Base-by-base conservation (phyloP, 495 filamentous ascomycete species). In the Neurospora sp. region DNA sequence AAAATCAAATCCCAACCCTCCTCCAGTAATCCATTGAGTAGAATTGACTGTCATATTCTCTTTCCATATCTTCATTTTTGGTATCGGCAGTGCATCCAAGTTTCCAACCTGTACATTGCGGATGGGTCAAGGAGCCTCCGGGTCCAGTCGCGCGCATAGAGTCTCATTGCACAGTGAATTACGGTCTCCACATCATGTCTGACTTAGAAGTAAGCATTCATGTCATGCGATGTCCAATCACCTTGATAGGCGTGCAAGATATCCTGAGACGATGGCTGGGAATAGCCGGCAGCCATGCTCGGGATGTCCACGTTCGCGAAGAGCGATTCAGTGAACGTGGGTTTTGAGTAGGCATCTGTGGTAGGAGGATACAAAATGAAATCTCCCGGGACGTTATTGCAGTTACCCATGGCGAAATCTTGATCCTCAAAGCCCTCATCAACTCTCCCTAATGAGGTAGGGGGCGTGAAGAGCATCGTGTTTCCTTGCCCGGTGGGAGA, bases 401-500 rank as follows among this genome's bases (percentile, higher is more conserved):
- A 72, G 42, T 75, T 75, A 40, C 72, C 42, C 68, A 81, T 75
- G 70, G 69, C 70, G n/a, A 73, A 78, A 65, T 76, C 79, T 8
- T 72, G 69, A 17, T 75, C 86, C 70, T 87, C 87, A 69, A 84
- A 85, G 10, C 83, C 83, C 61, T 87, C 85, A 68, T 86, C 82
- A 53, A 83, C 75, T 14, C 81, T 80, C 16, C 74, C 78, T 72
- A 84, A 79, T 0, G 87, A 89, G 6, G 83, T 83, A 17, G 53
- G 53, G 4, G 90, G 90, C 0, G 89, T 90, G 78, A 86, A 90
- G 61, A 92, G 84, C 85, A 90, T 88, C 12, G 86, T 76, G 69
- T 90, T 88, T 22, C 85, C 88, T 74, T 91, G 90, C 1, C 86
- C 89, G 61, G 83, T 81, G 41, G 89, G 87, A 14, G 89, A 91